Evolutionary conservation across 2,329 filamentous ascomycete genomes (phyloP), one percentile per base, ranked within the genome.

Genomic region (Penicillium brasilianum): DNA sequence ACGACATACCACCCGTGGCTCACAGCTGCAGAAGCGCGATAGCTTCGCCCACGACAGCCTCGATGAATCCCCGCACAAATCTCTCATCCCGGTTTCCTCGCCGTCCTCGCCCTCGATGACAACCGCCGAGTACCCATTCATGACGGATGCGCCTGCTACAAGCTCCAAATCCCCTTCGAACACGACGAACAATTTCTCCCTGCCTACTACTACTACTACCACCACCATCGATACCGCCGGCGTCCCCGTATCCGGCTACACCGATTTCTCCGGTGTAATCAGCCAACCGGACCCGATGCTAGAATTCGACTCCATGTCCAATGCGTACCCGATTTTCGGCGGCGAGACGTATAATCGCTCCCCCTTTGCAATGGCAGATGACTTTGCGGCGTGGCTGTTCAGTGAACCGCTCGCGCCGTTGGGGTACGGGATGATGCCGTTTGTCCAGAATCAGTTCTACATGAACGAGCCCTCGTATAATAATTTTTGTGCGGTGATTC

Each of bases 371-470:
- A 90, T 96, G 80, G 90, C 91, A 0, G 92, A 96, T 72, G 92
- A 96, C 71, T 95, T 95, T 71, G 89, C 93, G 66, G 88, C 90
- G 5, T 96, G 90, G 82, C 77, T 96, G 28, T 96, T 96, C 77
- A 93, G 90, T 72, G 88, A 88, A 37, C 84, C 84, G 18, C 80
- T 85, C 16, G 84, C 85, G 2, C 78, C 82, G 8, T 79, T 86
- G 67, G 81, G 80, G 18, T 84, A 84, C 59, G 73, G 78, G 36
- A 79, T 81, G 72, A 74, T 79, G 50, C 74, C 77, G 5, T 71
- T 71, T 46, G 69, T 82, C 39, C 82, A 84, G 64, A 81, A 80
- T 44, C 78, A 82, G 14, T 85, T 83, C 66, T 81, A 83, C 59
- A 76, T 79, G 62, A 80, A 81, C 55, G 83, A 85, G 65, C 77